Percentiles rank a stretch among this genome's conserved stretches.
Evolutionary conservation across 768 basidiomycete species (phyloP).

Genomic region (Russula brevipes): DNA sequence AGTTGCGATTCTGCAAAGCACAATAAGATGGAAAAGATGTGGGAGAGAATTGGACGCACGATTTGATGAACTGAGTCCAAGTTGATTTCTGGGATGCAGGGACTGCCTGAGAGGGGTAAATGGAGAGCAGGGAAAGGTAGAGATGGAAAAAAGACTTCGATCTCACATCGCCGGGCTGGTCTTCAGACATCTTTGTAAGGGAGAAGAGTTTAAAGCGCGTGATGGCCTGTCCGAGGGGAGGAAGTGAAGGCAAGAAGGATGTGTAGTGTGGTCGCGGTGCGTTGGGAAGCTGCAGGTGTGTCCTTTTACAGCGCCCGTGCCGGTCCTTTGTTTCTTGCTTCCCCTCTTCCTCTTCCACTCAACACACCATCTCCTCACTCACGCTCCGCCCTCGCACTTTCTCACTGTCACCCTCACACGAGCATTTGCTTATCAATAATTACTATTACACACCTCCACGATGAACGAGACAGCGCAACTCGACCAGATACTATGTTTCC

Average conservation of each 20-base stretch:
- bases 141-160: neutral
- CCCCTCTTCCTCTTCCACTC: conserved; percentile 2
- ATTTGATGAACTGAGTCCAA: conserved; percentile 90
- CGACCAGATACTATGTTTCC: conserved; percentile 16
- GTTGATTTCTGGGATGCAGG: conserved; percentile 78
- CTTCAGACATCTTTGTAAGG: conserved; percentile 7
- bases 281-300: neutral
- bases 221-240: too few species aligned
- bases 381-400: neutral
- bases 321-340: neutral
- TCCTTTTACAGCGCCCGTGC: neutral
- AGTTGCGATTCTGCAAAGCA: conserved; percentile 58
- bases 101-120: conserved; percentile 48
- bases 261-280: neutral
- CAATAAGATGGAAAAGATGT: conserved; percentile 19
- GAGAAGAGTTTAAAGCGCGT: neutral
- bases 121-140: neutral
- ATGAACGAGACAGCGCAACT: conserved; percentile 10
- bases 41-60: conserved; percentile 44
- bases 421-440: conserved; percentile 16
- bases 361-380: too few species aligned
- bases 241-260: too few species aligned
- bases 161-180: conserved; percentile 17
- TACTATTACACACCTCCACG: conserved; percentile 22
- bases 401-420: neutral